Evolutionary conservation across 139 green algal genomes (phyloP), one percentile per base, ranked within the genome.

Genomic region (Nannochloris sp.): DNA sequence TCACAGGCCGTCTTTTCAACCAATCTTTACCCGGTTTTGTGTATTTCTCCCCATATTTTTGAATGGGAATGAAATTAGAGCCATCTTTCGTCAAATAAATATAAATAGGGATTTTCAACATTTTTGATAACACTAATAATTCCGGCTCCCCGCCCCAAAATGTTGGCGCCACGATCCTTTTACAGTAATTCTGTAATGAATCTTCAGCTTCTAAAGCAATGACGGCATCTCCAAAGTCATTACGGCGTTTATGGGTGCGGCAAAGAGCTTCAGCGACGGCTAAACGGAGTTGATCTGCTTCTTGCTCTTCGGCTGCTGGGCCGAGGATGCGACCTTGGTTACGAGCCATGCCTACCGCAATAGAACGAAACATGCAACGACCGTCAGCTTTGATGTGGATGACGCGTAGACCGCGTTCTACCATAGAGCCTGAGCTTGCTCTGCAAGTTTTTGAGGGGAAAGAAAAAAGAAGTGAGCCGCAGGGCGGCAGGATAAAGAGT

Each of bases 81-180:
- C 24, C 9, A 75, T 59, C 25, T 45, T 65, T 42, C 7, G 56
- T 60, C 2, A 75, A 46, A 65, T 79, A 83, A 6, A 85, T 70
- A 9, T 60, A 75, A 15, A 88, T 79, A 57, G 76, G 81, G 24
- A 74, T 58, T 31, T 64, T 48, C 15, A 87, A 65, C 75, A 87
- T 80, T 58, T 82, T 70, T 54, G 46, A 71, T 6, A 90, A 61
- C 4, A 87, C 78, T 46, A 87, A 57, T 29, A 90, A 36, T 73
- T 90, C 84, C 13, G 81, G 60, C 47, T 90, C 77, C 4, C 84
- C 84, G 19, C 84, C 84, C 84, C 84, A 89, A 46, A 89, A 89
- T 10, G 34, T 70, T 0, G 75, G 60, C 0, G 60, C 30, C 30
- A 75, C 8, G 6, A 90, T 65, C 29, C 80, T 65, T 27, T 68